Evolutionary conservation across 129 eudicot species (phyloP).

Genomic region (Saussurea involucrata): DNA sequence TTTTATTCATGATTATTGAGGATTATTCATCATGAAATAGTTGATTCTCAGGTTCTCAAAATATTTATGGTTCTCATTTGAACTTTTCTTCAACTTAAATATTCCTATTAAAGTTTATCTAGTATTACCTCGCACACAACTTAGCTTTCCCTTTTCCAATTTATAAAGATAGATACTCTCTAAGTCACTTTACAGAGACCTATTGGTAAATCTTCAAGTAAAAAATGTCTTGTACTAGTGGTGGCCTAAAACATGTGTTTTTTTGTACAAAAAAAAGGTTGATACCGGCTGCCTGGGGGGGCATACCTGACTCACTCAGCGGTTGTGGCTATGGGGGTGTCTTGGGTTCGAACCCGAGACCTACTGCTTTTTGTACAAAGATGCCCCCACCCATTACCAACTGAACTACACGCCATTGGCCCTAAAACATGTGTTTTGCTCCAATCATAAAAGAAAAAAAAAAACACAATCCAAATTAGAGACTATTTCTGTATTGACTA

Average conservation of each 20-base stretch:
- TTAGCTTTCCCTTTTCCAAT: not conserved
- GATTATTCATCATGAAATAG: not conserved
- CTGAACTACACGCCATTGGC: too few species aligned
- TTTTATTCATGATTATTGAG: not conserved
- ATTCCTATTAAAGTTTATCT: not conserved
- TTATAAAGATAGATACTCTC: not conserved
- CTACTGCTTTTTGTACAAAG: too few species aligned
- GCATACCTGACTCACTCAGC: too few species aligned
- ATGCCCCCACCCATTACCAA: too few species aligned
- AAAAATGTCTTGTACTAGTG: slow-evolving; percentile 7
- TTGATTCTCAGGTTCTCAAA: not conserved
- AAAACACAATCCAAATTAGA: slow-evolving; percentile 15
- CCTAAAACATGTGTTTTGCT: not conserved
- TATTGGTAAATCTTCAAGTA: not conserved
- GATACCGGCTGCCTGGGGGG: too few species aligned
- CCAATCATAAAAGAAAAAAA: not conserved
- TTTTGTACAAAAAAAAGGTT: too few species aligned
- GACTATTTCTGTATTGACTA: slow-evolving; percentile 15
- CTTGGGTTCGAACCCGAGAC: too few species aligned
- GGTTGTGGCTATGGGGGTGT: too few species aligned
- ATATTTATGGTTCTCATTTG: not conserved
- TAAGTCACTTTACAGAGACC: not conserved
- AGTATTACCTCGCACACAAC: not conserved
- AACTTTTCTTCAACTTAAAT: not conserved
- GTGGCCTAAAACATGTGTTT: not conserved